Base-by-base conservation (phyloP, 352 stramenopile genomes). In the Globisporangium iwayamae region DNA sequence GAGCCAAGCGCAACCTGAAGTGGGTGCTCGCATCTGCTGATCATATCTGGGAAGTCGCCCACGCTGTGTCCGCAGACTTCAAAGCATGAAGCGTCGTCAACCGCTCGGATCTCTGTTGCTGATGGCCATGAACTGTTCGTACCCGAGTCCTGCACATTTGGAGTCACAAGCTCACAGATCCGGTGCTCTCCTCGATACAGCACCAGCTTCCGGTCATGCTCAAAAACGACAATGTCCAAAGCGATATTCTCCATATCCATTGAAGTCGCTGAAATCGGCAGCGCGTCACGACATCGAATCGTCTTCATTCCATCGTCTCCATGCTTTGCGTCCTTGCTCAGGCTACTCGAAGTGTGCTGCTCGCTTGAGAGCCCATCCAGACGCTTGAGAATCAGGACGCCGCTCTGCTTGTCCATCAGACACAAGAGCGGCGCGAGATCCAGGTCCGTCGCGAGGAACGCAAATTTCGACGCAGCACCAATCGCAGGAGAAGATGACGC, bases 151-250 rank as follows among this genome's bases (percentile, higher is more conserved):
- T 59, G 22, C 5, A 53, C 38, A 38, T 39, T 41, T 22, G 65
- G 66, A 62, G 76, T 53, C 45, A 62, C 16, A 14, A 87, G 54
- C 7, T 61, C 53, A 50, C 74, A 87, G 50, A 87, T 65, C 18
- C 34, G 46, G 61, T 64, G 56, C 5, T 69, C 60, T 11, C 70
- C 74, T 64, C 68, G 68, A 57, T 85, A 67, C 25, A 85, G 57
- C 54, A 68, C 60, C 9, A 85, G 43, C 3, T 57, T 57, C 13
- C 73, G 55, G 58, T 78, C 63, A 11, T 57, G 67, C 63, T 70
- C 56, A 2, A 83, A 67, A 13, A 85, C 61, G n/a, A 85, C 59
- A 56, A 88, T 79, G 56, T 88, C 79, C 16, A 32, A 62, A n/a
- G 9, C 4, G 9, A 13, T 16, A 14, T 36, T 25, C 7, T 46